Evolutionary conservation across 1,139 yeast species (phyloP), one percentile per base, ranked within the genome.

Genomic region (Wickerhamomyces sp.): DNA sequence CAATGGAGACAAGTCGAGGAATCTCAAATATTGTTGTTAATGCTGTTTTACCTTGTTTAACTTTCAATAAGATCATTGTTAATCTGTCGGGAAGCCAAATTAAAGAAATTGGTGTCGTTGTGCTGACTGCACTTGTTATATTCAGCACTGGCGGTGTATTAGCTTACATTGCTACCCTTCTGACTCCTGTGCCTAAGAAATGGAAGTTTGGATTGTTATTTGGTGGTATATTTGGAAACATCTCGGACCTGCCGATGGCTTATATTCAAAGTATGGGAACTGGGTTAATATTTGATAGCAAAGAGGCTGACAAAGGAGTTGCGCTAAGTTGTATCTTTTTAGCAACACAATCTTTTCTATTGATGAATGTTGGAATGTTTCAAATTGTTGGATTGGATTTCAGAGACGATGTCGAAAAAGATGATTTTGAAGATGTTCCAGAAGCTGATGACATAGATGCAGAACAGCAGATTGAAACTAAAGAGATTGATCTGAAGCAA

Each of bases 211-310:
- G 96, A 0, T 63, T 87, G 16, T 56, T 86, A 9, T 75, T 86
- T 8, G 92, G 88, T 15, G 92, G 95, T 0, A 68, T 84, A 45
- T 78, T 87, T 52, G 84, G 65, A 12, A 83, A 82, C 55, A 80
- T 86, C 42, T 78, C 90, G 16, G 97, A 89, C 61, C 68, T 89
- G 46, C 97, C 97, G 1, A 85, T 89, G 53, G 96, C 96, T 0
- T 88, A 89, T 53, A 66, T 89, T 35, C 95, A 88, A 55, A 84
- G 95, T 1, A 66, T 89, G 63, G 81, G 86, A 27, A 70, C 76
- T 19, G 81, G 90, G 0, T 69, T 78, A 1, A 67, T 76, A 2
- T 82, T 90, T 51, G 63, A 78, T 0, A 45, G 64, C 1, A 71
- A 60, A 5, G 78, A 85, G 45, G 86, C 86, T 22, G 73, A 76